Conservation (phyloP, 176 grass and related monocot genomes). For the Musa schizocarpa region DNA sequence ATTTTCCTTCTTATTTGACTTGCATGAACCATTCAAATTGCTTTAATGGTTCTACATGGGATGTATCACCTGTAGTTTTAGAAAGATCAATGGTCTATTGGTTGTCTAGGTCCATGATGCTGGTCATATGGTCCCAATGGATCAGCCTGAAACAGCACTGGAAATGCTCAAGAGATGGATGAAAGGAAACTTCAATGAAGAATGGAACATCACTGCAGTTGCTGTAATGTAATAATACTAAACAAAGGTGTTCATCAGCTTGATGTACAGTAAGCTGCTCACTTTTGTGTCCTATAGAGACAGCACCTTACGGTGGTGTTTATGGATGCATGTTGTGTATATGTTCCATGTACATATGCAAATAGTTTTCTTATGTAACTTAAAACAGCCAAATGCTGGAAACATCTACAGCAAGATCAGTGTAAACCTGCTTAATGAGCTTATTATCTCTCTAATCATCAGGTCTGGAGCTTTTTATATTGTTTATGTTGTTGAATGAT, state of each 20-base stretch:
- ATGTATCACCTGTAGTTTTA: not conserved
- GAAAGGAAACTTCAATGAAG: not conserved
- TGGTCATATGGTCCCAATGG: constrained; percentile 11
- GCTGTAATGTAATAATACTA: not conserved
- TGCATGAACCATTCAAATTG: not conserved
- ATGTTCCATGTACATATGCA: too few relatives aligned
- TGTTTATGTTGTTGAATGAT: too few relatives aligned
- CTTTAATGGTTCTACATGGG: not conserved
- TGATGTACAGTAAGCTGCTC: not conserved
- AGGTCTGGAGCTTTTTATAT: too few relatives aligned
- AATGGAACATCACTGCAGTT: not conserved
- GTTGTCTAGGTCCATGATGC: constrained; percentile 3
- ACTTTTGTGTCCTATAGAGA: too few relatives aligned
- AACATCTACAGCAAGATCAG: too few relatives aligned
- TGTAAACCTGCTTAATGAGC: too few relatives aligned
- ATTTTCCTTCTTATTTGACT: not conserved
- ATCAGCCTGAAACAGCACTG: constrained; percentile 5
- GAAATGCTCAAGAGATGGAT: constrained; percentile 4
- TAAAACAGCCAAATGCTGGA: too few relatives aligned
- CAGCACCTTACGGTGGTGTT: too few relatives aligned
- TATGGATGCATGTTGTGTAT: too few relatives aligned
- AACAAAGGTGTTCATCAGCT: not conserved
- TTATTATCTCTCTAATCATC: too few relatives aligned
- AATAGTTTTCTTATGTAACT: too few relatives aligned
- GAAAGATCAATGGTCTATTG: not conserved